Evolutionary conservation across 2,329 filamentous ascomycete species (phyloP), one percentile per base, ranked within the genome.

Genomic region (Fonsecaea multimorphosa): DNA sequence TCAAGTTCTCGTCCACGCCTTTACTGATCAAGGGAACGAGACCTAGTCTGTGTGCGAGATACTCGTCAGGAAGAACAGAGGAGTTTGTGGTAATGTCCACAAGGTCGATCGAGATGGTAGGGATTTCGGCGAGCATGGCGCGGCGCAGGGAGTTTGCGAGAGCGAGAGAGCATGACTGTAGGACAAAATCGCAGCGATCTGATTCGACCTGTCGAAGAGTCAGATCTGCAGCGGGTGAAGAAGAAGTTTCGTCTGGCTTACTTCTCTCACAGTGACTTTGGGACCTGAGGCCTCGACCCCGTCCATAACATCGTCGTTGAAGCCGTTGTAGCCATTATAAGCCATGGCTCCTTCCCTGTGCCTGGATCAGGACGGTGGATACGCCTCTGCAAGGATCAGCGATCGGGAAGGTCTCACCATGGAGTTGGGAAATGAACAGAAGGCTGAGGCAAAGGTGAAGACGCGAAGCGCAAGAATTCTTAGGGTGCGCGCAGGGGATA

Each of bases 61-160:
- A 97, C 79, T 99, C 94, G 79, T 99, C 94, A 67, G 94, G 91
- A 14, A 98, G 87, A 3, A 97, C 93, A n/a, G 93, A 96, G 64
- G 91, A 96, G 83, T 99, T 99, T 74, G 86, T 86, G 75, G 96
- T 89, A 71, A 99, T 89, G 78, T 98, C 92, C 69, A 98, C 93
- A 14, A 97, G 86, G 75, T 99, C 94, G 78, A 98, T 93, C 69
- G 95, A 93, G 73, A 98, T 89, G 27, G 92, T 97, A 11, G 94
- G 93, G 66, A 99, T 91, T 80, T 99, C 94, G 74, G 92, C 91
- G 71, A 97, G 89, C 81, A 98, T 94, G 65, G 92, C 86, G 76
- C 94, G 91, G 68, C 94, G 93, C 68, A 98, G 82, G 53, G 93
- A 91, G 83, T 99, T 99, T 74, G 94, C 94, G 73, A 97, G 92